A percentile compares a stretch with the other conserved stretches of the same genome.
These are phyloP conservation scores for Aureobasidium melanogenum DNA, from an alignment of 2,329 filamentous ascomycete genomes.

Conservation along the genomic window DNA sequence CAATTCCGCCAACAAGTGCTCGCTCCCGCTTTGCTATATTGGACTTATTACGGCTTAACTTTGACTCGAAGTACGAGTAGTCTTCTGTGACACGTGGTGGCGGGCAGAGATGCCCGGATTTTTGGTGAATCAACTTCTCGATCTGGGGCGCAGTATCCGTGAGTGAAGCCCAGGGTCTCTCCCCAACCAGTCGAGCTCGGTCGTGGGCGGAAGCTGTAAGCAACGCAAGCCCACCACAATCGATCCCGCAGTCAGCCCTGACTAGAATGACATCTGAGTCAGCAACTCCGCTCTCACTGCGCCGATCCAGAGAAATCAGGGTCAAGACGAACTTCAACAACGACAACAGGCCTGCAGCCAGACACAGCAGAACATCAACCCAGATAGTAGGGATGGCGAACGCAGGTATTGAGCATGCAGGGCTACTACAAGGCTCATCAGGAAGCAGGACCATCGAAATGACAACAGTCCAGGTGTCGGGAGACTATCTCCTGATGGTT, in stretches of 20 bases:
- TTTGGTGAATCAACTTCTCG: too few relatives aligned
- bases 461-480: not conserved
- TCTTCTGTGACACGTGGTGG: too few relatives aligned
- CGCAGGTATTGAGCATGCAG: not conserved
- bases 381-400: not conserved
- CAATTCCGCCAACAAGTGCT: too few relatives aligned
- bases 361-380: not conserved
- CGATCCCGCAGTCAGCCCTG: not conserved
- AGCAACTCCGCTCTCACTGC: not conserved
- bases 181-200: too few relatives aligned
- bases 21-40: too few relatives aligned
- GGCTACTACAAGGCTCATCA: not conserved
- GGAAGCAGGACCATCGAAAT: not conserved
- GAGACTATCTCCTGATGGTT: not conserved
- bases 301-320: not conserved
- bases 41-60: too few relatives aligned
- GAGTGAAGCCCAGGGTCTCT: too few relatives aligned
- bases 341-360: not conserved
- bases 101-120: too few relatives aligned
- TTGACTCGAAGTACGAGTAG: too few relatives aligned
- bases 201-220: too few relatives aligned
- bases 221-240: not conserved
- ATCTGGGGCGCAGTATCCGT: too few relatives aligned
- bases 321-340: conserved; percentile 1
- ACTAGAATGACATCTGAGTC: not conserved